These are phyloP conservation scores for Hygrocybe coccinea DNA, from an alignment of 768 basidiomycete genomes.

Conservation along the genomic window DNA sequence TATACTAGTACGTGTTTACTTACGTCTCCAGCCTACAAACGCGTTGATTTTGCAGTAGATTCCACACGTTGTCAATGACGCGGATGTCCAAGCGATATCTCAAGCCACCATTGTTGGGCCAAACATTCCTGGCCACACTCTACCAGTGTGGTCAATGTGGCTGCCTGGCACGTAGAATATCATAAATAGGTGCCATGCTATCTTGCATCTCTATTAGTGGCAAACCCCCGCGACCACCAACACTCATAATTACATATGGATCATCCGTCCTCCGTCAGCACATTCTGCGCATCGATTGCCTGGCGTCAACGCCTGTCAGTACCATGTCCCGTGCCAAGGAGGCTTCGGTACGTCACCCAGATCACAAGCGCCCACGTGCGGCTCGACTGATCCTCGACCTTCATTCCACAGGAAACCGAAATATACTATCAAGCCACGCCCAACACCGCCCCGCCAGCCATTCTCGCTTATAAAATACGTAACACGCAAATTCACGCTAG, in stretches of 20 bases:
- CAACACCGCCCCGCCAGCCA: background rate
- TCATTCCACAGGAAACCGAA: background rate
- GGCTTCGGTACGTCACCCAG: background rate
- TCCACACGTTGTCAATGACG: too few species aligned
- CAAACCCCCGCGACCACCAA: too few species aligned
- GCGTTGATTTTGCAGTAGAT: too few species aligned
- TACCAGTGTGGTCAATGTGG: background rate
- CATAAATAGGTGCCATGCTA: background rate
- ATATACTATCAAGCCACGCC: background rate
- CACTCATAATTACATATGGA: background rate
- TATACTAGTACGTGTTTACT: too few species aligned
- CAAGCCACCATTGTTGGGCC: too few species aligned
- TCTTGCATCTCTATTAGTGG: too few species aligned
- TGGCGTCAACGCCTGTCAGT: background rate
- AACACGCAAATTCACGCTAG: slow-evolving; percentile 23
- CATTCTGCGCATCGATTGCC: background rate
- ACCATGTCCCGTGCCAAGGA: background rate
- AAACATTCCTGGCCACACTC: background rate
- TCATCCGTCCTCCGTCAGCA: background rate
- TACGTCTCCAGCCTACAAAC: too few species aligned
- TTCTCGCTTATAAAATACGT: slow-evolving; percentile 9
- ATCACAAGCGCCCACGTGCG: background rate
- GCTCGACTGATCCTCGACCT: background rate
- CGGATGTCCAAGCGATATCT: too few species aligned
- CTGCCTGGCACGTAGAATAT: too few species aligned